Base-by-base conservation (phyloP, 2,329 filamentous ascomycete genomes). In the Aureobasidium subglaciale region DNA sequence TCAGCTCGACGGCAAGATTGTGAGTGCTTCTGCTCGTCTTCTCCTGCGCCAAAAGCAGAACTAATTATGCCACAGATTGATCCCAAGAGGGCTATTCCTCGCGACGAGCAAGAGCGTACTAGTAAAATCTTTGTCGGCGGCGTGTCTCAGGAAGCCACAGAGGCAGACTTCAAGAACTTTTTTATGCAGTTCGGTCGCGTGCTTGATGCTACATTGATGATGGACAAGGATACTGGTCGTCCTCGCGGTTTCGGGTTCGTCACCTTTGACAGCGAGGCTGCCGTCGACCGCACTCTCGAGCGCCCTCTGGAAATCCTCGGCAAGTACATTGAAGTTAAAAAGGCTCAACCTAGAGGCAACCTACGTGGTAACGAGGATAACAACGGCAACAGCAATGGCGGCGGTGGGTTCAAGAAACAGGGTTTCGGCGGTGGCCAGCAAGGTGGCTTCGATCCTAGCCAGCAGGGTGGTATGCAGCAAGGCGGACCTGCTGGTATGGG, bases 81-180 rank as follows among this genome's bases (percentile, higher is more conserved):
- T 65, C 93, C 93, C 2, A 99, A 99, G 74, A 86, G 93, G 55
- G 93, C 93, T 30, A 99, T 99, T 65, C 93, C 93, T 15, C 85
- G 93, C 61, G 93, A 99, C 66, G 93, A 99, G 72, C 93, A 99
- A 71, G 93, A 99, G 69, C 91, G 95, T 69, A 99, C 93, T 0
- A 93, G 88, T 73, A 99, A 99, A 74, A 99, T 99, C 63, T 99
- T 99, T 64, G 93, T 99, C 20, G 93, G 93, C 29, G 93, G 93
- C 66, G 93, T 99, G 56, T 95, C 89, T 71, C 93, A 97, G 73
- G 93, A 99, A 66, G 93, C 92, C 0, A 96, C 90, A 1, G 93
- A 99, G 66, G 86, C 91, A 59, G 90, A 97, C 68, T 99, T 99
- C 70, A 90, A 90, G 67, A 86, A 93, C 58, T 99, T 96, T 73